A percentile compares a stretch with the other conserved stretches of the same genome.
phyloP scores from a whole-genome alignment of 495 filamentous ascomycete genomes.

The Halenospora varia region DNA sequence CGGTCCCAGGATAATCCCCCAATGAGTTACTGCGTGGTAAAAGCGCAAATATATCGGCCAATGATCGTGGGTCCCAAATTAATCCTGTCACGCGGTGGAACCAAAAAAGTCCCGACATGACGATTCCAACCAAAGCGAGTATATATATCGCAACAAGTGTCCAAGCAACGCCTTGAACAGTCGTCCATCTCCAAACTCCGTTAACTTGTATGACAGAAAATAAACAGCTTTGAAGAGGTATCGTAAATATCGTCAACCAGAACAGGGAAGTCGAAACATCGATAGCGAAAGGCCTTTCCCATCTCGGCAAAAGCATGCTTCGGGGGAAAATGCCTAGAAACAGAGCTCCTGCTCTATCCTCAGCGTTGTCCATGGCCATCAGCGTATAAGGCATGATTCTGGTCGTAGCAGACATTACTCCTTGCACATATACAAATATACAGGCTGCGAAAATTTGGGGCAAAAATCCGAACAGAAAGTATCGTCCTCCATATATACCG shows the following conservation, averaged over 20 bases:
- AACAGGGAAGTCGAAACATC: conserved; percentile 51
- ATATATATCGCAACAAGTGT: conserved; percentile 70
- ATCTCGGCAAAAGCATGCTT: conserved; percentile 56
- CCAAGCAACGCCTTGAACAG: conserved; percentile 75
- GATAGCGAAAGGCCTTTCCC: conserved; percentile 50
- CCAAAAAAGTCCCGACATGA: conserved; percentile 42
- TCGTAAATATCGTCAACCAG: conserved; percentile 60
- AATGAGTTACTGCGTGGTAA: conserved; percentile 76
- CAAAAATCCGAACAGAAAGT: conserved; percentile 82
- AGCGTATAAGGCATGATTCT: conserved; percentile 73
- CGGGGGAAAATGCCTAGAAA: conserved; percentile 37
- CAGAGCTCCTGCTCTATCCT: conserved; percentile 31
- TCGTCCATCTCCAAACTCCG: conserved; percentile 69
- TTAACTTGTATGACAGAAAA: conserved; percentile 57
- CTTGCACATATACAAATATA: conserved; percentile 71
- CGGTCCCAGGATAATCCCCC: conserved; percentile 60
- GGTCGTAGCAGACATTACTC: conserved; percentile 69
- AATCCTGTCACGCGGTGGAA: conserved; percentile 61
- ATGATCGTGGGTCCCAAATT: conserved; percentile 77
- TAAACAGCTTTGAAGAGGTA: conserved; percentile 60
- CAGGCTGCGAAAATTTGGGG: conserved; percentile 71
- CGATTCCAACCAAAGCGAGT: conserved; percentile 53
- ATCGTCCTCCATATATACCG: conserved; percentile 60
- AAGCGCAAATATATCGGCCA: conserved; percentile 73
- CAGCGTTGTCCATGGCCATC: conserved; percentile 56